Evolutionary conservation across 129 eudicot species (phyloP).

Genomic region (Pseudognaphalium luteoalbum): DNA sequence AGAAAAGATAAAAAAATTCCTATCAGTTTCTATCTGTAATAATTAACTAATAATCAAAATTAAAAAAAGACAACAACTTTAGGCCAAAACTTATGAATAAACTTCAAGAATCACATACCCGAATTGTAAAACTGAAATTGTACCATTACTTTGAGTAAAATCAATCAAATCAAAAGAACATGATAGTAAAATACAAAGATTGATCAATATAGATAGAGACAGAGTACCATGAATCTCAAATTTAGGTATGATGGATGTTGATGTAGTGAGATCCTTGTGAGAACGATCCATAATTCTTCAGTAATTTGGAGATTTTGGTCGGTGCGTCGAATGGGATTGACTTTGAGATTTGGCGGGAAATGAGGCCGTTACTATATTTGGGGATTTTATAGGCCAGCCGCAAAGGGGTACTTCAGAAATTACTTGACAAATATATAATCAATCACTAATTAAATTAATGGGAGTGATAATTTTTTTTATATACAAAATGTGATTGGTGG

Average conservation of each 20-base stretch:
- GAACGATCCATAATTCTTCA: conserved; percentile 20
- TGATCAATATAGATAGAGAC: neutral
- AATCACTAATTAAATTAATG: no score
- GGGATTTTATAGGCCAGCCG: neutral
- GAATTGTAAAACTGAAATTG: neutral
- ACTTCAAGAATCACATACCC: neutral
- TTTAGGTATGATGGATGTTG: neutral
- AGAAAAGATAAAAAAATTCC: neutral
- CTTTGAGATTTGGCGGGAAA: conserved; percentile 23
- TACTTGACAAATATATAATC: no score
- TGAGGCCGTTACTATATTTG: neutral
- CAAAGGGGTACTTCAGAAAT: neutral
- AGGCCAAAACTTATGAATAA: neutral
- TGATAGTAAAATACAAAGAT: neutral
- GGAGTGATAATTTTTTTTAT: no score
- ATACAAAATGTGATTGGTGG: no score
- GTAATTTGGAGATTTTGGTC: neutral
- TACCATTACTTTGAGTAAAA: neutral
- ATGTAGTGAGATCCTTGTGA: neutral
- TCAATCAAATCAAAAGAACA: neutral
- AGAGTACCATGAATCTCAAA: conserved; percentile 3
- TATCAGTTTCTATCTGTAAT: neutral
- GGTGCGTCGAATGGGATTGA: conserved; percentile 1
- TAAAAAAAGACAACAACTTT: conserved; percentile 1
- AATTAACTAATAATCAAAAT: neutral